Base-by-base conservation (phyloP, 768 basidiomycete genomes). In the Fistulinella prunicolor region DNA sequence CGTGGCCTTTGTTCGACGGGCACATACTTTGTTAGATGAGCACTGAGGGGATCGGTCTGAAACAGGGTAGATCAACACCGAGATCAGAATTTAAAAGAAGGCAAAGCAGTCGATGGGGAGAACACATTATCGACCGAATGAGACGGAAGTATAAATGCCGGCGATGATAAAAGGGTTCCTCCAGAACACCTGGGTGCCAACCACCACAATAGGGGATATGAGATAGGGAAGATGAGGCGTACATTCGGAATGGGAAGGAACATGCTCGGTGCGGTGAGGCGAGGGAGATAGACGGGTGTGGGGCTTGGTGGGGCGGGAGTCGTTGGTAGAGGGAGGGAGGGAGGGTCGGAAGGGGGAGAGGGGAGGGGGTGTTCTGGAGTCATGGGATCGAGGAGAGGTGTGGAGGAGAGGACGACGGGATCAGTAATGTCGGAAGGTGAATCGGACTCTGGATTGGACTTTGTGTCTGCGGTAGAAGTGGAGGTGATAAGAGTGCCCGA, bases 241-340 rank as follows among this genome's bases (percentile, higher is more conserved):
- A 92, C 89, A 73, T 89, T 89, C 42, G 90, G 89, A 36, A 91
- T 86, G n/a, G 89, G 89, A 39, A 91, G 70, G 64, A 92, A 92
- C 84, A 91, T 85, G 28, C 82, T 85, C 28, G 89, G 83, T 23
- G 80, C 66, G 29, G 83, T 74, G 30, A 91, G 78, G 30, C 80
- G 81, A 2, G 88, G 86, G 22, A 88, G 71, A 63, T 81, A 83
- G 19, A 87, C 59, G 39, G 63, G 62, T 12, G 60, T 46, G 19
- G 57, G 49, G 16, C 51, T 4, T 4, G 9, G 12, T 9, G 9
- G 32, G 12, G 32, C 6, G 14, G 32, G 32, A 34, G 32, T 5
- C 5, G 32, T 8, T 4, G 32, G 16, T 9, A 12, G 32, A 34
- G 32, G 32, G 32, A 34, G 32, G 32, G 12, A 4, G 32, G 45